Evolutionary conservation across 148 eudicot species (phyloP).

Genomic region (Vaccinium corymbosum): DNA sequence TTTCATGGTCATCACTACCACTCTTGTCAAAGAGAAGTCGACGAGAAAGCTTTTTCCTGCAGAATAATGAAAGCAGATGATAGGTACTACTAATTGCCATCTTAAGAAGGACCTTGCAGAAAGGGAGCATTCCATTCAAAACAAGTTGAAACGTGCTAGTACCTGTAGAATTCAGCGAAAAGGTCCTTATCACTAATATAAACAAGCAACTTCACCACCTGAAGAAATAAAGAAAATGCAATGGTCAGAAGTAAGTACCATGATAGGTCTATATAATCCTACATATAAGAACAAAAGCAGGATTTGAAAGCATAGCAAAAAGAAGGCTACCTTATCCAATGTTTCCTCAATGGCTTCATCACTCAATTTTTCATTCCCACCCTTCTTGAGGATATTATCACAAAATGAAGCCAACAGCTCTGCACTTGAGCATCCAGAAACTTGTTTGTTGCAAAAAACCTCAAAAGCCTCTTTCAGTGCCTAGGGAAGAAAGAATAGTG

Average conservation of each 20-base stretch:
- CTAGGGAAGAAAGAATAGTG: conserved; percentile 17
- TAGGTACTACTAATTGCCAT: not conserved
- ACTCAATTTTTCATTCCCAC: conserved; percentile 30
- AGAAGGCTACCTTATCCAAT: conserved; percentile 28
- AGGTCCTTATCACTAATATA: conserved; percentile 36
- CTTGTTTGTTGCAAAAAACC: conserved; percentile 30
- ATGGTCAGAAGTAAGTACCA: not conserved
- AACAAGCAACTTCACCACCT: conserved; percentile 34
- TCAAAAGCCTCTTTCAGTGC: conserved; percentile 35
- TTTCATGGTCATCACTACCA: conserved; percentile 45
- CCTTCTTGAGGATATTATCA: conserved; percentile 33
- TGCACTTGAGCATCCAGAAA: conserved; percentile 27
- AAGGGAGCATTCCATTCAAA: not conserved
- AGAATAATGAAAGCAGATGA: not conserved
- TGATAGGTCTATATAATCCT: not conserved
- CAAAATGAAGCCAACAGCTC: conserved; percentile 31
- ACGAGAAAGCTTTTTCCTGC: conserved; percentile 41
- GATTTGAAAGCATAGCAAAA: not conserved
- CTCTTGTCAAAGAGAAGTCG: conserved; percentile 45
- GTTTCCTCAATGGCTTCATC: conserved; percentile 41
- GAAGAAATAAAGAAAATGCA: not conserved
- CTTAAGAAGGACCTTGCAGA: not conserved
- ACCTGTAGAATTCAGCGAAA: conserved; percentile 37
- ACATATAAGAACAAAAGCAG: not conserved
- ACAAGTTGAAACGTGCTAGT: not conserved